Evolutionary conservation across 805 yeast genomes (phyloP), one percentile per base, ranked within the genome.

Genomic region (Schwanniomyces occidentalis): DNA sequence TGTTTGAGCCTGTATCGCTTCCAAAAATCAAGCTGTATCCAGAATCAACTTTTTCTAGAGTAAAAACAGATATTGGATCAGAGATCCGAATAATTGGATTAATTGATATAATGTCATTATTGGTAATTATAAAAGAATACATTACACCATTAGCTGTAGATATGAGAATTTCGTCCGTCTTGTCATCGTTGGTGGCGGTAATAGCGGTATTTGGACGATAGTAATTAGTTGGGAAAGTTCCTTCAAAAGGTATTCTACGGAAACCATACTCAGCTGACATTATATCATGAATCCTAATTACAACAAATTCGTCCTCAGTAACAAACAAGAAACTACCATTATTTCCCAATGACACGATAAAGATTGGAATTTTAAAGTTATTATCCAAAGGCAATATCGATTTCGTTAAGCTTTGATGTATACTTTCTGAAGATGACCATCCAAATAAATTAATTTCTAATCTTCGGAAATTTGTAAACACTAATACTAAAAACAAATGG

Each of bases 211-310:
- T 41, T 1, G 72, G 62, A 18, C 49, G 42, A 42, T 56, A 64
- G 35, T 31, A 65, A 12, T 57, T 51, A 0, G 73, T 66, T 1
- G 80, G 79, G 42, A 71, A 73, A 2, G 58, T 19, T 3, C 64
- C 50, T 42, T 46, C 29, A 25, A 44, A 42, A 27, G 53, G 34
- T 27, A 54, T 8, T 22, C 39, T 35, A 2, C 42, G 35, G 37
- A 73, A 71, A 17, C 60, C 49, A 34, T 64, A 62, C 31, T 70
- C 71, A 0, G 75, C 80, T 4, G 78, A 71, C 14, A 71, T 49
- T 2, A 76, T 66, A 31, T 73, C 69, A 39, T 71, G 73, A 3
- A 69, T 49, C 4, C 68, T 59, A 2, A 73, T 55, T 0, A 71
- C 38, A 4, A 59, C 46, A 4, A 75, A 33, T 18, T 52, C 55